Conservation (phyloP, 495 filamentous ascomycete species). For the Daldinia bambusicola region DNA sequence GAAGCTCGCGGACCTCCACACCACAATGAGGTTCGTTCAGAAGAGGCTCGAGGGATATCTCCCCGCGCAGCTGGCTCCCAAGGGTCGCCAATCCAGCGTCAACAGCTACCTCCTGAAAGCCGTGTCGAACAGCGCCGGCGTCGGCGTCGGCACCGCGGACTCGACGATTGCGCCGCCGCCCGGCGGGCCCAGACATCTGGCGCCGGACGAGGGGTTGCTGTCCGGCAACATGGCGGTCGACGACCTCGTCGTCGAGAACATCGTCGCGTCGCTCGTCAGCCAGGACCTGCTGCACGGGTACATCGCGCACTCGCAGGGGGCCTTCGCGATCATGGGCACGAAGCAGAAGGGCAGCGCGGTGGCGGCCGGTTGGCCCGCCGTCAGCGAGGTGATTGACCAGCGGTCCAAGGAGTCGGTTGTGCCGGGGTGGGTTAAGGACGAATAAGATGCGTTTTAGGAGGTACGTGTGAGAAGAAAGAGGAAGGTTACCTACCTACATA, state of each 20-base stretch:
- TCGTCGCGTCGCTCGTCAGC: constrained; percentile 78
- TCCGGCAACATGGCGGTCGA: constrained; percentile 65
- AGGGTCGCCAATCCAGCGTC: constrained; percentile 35
- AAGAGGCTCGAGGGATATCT: constrained; percentile 63
- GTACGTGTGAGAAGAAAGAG: no score
- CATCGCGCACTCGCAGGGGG: constrained; percentile 75
- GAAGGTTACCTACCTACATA: no score
- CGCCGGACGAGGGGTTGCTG: constrained; percentile 58
- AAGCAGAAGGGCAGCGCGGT: constrained; percentile 66
- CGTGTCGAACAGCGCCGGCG: constrained; percentile 52
- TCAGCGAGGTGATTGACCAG: constrained; percentile 32
- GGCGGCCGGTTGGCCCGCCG: constrained; percentile 57
- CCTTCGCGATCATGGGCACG: constrained; percentile 85
- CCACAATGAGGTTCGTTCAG: constrained; percentile 61
- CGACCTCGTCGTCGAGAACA: constrained; percentile 77
- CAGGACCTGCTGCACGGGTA: constrained; percentile 90
- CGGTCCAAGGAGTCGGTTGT: constrained; percentile 32
- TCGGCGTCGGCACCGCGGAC: constrained; percentile 27
- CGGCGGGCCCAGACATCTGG: constrained; percentile 58
- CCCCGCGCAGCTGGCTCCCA: constrained; percentile 45
- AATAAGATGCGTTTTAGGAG: not conserved
- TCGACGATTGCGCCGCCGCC: constrained; percentile 57
- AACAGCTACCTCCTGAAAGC: constrained; percentile 56
- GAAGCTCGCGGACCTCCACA: constrained; percentile 64
- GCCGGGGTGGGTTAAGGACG: constrained; percentile 33